Evolutionary conservation across 306 rosid genomes (phyloP).

Genomic region (Citrullus amarus): DNA sequence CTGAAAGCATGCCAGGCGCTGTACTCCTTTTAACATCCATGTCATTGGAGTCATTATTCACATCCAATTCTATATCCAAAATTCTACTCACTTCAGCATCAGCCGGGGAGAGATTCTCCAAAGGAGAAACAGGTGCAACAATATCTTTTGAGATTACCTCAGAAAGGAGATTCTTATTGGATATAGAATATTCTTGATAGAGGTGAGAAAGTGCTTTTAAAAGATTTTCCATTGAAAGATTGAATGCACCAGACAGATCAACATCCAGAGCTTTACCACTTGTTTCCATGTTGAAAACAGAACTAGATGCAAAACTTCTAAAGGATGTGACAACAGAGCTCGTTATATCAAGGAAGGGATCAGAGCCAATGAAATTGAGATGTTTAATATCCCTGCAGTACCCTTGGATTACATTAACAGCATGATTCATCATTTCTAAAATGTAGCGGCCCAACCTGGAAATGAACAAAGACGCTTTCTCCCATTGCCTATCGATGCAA

Average conservation of each 20-base stretch:
- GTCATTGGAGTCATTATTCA: conserved; percentile 53
- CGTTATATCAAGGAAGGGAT: conserved; percentile 31
- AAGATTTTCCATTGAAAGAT: conserved; percentile 45
- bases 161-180: conserved; percentile 28
- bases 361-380: conserved; percentile 34
- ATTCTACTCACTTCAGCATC: conserved; percentile 49
- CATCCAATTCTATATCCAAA: conserved; percentile 76
- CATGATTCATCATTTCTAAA: conserved; percentile 41
- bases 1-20: conserved; percentile 25
- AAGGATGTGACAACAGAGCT: conserved; percentile 39
- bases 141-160: conserved; percentile 27
- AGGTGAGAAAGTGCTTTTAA: conserved; percentile 46
- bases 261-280: conserved; percentile 29
- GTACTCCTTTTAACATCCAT: conserved; percentile 31
- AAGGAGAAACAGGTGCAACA: conserved; percentile 23
- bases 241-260: conserved; percentile 33
- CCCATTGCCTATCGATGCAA: conserved; percentile 45
- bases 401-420: conserved; percentile 38
- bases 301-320: conserved; percentile 48
- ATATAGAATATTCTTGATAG: conserved; percentile 48
- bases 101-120: conserved; percentile 19
- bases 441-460: conserved; percentile 43
- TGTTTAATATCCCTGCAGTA: conserved; percentile 28
- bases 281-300: conserved; percentile 34
- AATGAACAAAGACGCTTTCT: conserved; percentile 30